A percentile compares a stretch with the other conserved stretches of the same genome.
phyloP scores from a whole-genome alignment of 2,329 filamentous ascomycete genomes.

The Plenodomus tracheiphilus region DNA sequence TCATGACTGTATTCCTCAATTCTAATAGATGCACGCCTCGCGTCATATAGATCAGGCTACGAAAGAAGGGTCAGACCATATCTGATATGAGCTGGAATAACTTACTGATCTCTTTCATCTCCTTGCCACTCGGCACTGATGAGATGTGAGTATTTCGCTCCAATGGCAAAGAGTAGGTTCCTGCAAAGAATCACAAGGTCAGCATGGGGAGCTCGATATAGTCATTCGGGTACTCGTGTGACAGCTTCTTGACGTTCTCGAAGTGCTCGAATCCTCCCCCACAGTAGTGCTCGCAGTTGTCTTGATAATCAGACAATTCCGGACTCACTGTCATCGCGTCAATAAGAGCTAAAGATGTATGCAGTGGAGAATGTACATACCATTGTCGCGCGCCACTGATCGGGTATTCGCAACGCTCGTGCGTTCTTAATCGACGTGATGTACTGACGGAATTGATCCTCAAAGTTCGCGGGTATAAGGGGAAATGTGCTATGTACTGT shows the following conservation, averaged over 20 bases:
- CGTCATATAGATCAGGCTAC: conserved; percentile 41
- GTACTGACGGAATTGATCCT: conserved; percentile 23
- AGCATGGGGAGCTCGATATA: neutral
- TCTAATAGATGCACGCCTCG: conserved; percentile 29
- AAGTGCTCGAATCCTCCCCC: no score
- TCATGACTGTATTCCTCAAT: conserved; percentile 19
- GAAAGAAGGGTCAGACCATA: neutral
- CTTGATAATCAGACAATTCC: neutral
- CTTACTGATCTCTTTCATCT: conserved; percentile 37
- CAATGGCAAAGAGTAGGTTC: conserved; percentile 50
- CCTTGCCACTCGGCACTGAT: conserved; percentile 30
- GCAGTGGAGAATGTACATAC: neutral
- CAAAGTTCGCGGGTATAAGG: conserved; percentile 31
- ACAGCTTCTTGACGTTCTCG: no score
- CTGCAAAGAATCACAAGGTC: neutral
- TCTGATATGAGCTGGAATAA: neutral
- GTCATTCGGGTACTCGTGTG: no score
- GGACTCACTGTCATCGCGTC: neutral
- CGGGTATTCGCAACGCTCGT: conserved; percentile 13
- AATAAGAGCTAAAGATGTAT: neutral
- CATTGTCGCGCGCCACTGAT: conserved; percentile 43
- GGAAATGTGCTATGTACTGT: conserved; percentile 41
- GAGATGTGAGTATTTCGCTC: conserved; percentile 43
- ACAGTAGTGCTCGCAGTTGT: no score
- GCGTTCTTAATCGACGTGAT: conserved; percentile 6